Conservation (phyloP, 108 stramenopile genomes). For the Nitzschia palea region DNA sequence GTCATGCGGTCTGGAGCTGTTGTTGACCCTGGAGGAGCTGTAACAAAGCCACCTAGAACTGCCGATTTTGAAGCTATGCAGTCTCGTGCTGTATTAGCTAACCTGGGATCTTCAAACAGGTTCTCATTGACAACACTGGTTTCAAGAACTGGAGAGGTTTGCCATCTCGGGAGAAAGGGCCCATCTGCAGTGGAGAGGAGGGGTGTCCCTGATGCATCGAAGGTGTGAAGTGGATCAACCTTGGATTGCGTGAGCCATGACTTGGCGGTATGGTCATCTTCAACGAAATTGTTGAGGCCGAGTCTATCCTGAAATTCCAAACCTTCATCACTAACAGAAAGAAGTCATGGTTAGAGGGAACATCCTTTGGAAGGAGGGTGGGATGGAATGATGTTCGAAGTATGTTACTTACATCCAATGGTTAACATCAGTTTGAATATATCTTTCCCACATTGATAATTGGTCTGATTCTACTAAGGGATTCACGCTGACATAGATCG, state of each 20-base stretch:
- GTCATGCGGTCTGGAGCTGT: background rate
- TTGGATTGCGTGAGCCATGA: background rate
- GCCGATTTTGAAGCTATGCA: background rate
- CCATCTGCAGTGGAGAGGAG: background rate
- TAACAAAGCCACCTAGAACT: background rate
- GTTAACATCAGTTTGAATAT: slow-evolving; percentile 3
- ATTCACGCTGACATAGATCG: slow-evolving; percentile 7
- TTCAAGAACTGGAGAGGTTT: background rate
- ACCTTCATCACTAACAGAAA: background rate
- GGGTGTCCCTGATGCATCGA: background rate
- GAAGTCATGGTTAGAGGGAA: background rate
- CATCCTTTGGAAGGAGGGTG: background rate
- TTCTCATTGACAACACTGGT: slow-evolving; percentile 9
- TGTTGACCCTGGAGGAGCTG: background rate
- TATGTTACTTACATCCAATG: slow-evolving; percentile 14
- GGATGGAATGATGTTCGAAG: background rate
- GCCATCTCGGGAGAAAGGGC: slow-evolving; percentile 3
- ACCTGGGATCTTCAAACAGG: background rate
- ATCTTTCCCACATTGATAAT: slow-evolving; percentile 6
- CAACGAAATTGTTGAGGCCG: background rate
- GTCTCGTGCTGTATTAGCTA: background rate
- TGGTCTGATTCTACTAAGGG: background rate
- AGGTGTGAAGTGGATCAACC: slow-evolving; percentile 1
- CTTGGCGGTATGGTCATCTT: background rate
- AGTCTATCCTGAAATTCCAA: background rate